phyloP scores from a whole-genome alignment of 2,329 filamentous ascomycete genomes.

The Pseudocercospora musae region DNA sequence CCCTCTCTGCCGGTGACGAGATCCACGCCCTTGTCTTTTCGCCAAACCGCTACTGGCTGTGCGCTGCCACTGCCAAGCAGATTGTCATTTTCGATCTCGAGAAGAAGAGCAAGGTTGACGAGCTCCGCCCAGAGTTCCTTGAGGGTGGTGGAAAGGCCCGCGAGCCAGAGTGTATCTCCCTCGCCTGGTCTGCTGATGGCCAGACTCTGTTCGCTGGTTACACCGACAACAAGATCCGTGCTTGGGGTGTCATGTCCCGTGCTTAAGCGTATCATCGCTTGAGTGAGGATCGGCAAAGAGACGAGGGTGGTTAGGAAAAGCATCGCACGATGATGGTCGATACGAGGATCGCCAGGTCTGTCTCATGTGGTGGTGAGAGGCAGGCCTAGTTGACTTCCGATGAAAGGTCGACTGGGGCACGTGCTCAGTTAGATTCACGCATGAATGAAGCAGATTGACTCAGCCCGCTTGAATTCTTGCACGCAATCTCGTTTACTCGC shows the following conservation, averaged over 20 bases:
- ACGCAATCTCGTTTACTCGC: too few species aligned
- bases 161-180: constrained; percentile 94
- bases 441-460: constrained; percentile 11
- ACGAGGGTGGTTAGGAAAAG: constrained; percentile 15
- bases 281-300: not conserved
- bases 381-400: constrained; percentile 32
- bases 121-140: constrained; percentile 98
- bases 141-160: constrained; percentile 97
- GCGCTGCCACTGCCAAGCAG: constrained; percentile 92
- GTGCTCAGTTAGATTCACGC: constrained; percentile 12
- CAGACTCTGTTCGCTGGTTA: constrained; percentile 99
- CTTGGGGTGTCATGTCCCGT: constrained; percentile 96
- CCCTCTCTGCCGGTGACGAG: constrained; percentile 97
- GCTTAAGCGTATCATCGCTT: constrained; percentile 39
- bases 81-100: constrained; percentile 99
- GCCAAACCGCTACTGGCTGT: constrained; percentile 99
- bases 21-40: constrained; percentile 99
- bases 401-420: constrained; percentile 40
- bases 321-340: constrained; percentile 38
- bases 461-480: not conserved
- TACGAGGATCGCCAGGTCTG: constrained; percentile 34
- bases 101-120: constrained; percentile 99
- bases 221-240: constrained; percentile 99
- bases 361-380: constrained; percentile 21
- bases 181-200: constrained; percentile 97